Base-by-base conservation (phyloP, 352 stramenopile species). In the Pythium plurisporium region DNA sequence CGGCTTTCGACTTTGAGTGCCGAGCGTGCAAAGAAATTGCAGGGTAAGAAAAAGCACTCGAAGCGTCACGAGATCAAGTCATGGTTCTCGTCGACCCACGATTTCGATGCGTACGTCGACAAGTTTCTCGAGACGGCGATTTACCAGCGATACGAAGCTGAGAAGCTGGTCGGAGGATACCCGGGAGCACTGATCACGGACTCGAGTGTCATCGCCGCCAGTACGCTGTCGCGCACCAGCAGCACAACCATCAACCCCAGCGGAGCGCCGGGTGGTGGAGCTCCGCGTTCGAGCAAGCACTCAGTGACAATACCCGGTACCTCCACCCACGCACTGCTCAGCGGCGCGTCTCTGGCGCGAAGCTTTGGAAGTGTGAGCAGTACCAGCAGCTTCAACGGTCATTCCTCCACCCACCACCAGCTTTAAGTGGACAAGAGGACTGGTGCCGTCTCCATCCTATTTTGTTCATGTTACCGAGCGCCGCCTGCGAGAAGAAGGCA, bases 31-130 rank as follows among this genome's bases (percentile, higher is more conserved):
- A 80, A 80, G 53, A 90, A 90, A 54, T 27, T 65, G 12, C 55
- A 65, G 34, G 59, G 69, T 7, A 81, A 81, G 49, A 76, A 67
- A 17, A 79, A 82, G 22, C 65, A 81, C 45, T 91, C 82, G 15
- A 90, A 90, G 59, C 74, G 79, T 0, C 79, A 92, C 45, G 82
- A 92, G 60, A 82, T 92, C 67, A 89, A 89, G 65, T 79, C 82
- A 31, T 92, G 82, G 82, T 92, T 92, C 38, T 90, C 80, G 36
- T 90, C 79, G 2, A 87, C 79, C 11, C 82, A 92, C 62, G 82
- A 92, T 20, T 89, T 87, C 38, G 82, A 92, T 50, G 72, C 76
- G 33, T 92, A 87, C 37, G 79, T 89, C n/a, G 73, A 89, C 48
- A 76, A 75, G n/a, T 90, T 92, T 30, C 53, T 80, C 15, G 70